Percentiles rank a stretch among this genome's conserved stretches.
Evolutionary conservation across 108 stramenopile species (phyloP).

Genomic region (Epipyxis sp.): DNA sequence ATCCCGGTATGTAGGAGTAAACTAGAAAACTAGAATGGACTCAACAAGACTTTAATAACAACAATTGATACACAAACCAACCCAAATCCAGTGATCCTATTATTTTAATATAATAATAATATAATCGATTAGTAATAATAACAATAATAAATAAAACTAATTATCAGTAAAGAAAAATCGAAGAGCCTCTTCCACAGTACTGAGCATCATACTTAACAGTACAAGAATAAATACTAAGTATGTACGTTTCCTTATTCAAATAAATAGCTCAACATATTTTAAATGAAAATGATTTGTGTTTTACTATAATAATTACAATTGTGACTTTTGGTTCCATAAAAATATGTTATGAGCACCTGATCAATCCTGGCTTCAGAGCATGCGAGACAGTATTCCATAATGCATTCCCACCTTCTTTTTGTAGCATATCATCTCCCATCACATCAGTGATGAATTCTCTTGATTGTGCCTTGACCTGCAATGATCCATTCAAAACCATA

Average conservation of each 20-base stretch:
- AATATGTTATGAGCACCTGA: no score
- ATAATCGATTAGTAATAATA: neutral
- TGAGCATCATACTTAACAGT: no score
- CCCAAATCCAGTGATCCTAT: neutral
- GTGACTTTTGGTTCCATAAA: no score
- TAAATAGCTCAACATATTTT: no score
- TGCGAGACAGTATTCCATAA: slow-evolving; percentile 13
- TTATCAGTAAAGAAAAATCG: no score
- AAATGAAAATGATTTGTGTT: no score
- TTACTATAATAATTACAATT: no score
- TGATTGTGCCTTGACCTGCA: neutral
- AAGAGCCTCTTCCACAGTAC: no score
- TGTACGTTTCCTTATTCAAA: neutral
- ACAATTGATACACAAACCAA: neutral
- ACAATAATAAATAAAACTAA: neutral
- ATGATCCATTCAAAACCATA: no score
- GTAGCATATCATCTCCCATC: slow-evolving; percentile 31
- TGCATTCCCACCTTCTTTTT: slow-evolving; percentile 15
- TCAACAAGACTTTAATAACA: neutral
- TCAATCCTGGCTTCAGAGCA: slow-evolving; percentile 19
- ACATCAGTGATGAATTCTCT: neutral
- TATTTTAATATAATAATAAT: no score
- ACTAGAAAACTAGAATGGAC: slow-evolving; percentile 3
- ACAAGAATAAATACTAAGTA: neutral
- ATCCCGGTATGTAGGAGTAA: neutral